Conservation (phyloP, 306 rosid species). For the Alnus glutinosa region DNA sequence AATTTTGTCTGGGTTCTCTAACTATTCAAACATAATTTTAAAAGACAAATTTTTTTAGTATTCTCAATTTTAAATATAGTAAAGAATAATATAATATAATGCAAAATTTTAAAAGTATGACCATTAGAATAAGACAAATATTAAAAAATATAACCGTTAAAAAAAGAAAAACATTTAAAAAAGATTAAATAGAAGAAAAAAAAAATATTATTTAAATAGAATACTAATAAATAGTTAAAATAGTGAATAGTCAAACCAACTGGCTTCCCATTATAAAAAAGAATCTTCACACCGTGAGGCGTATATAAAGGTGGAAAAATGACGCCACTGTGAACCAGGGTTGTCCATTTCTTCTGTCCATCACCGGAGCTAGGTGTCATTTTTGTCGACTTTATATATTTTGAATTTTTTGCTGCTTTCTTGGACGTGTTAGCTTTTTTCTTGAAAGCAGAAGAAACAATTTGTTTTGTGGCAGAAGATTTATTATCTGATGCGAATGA, state of each 20-base stretch:
- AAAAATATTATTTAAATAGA: too few species aligned
- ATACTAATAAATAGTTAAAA: too few species aligned
- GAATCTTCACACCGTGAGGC: constrained; percentile 78
- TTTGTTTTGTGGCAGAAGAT: constrained; percentile 28
- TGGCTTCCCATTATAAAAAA: constrained; percentile 71
- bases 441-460: constrained; percentile 38
- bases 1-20: too few species aligned
- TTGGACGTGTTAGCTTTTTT: constrained; percentile 34
- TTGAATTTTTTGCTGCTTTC: constrained; percentile 48
- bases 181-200: too few species aligned
- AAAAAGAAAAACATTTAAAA: too few species aligned
- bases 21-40: too few species aligned
- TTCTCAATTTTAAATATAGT: too few species aligned
- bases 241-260: constrained; percentile 56
- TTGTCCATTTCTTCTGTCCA: constrained; percentile 97
- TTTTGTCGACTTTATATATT: constrained; percentile 76
- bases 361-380: constrained; percentile 84
- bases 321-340: constrained; percentile 89
- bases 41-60: too few species aligned
- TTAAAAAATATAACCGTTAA: too few species aligned
- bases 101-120: too few species aligned
- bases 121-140: too few species aligned
- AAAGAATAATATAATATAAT: too few species aligned
- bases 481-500: constrained; percentile 26
- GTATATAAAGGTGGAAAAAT: constrained; percentile 90